These are phyloP conservation scores for Populus ilicifolia DNA, from an alignment of 345 rosid species.

Conservation along the genomic window DNA sequence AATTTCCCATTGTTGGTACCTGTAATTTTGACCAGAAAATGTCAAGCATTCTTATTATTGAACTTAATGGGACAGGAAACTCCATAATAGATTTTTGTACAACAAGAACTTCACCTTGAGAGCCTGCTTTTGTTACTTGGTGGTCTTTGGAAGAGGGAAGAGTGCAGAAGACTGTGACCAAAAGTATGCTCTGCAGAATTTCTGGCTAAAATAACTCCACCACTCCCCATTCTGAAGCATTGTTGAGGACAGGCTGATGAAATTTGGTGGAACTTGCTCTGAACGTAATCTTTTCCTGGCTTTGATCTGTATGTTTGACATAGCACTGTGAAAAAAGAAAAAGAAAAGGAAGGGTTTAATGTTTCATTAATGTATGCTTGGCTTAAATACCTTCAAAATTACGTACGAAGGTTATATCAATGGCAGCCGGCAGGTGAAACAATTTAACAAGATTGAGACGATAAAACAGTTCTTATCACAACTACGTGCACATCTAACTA, in stretches of 20 bases:
- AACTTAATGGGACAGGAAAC: not conserved
- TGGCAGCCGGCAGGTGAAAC: not conserved
- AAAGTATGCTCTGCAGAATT: constrained; percentile 14
- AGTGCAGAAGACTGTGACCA: constrained; percentile 12
- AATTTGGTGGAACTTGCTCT: constrained; percentile 14
- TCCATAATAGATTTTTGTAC: not conserved
- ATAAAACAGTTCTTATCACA: not conserved
- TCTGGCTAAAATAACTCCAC: constrained; percentile 31
- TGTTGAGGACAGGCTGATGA: constrained; percentile 20
- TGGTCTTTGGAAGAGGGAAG: constrained; percentile 20
- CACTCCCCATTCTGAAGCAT: constrained; percentile 42
- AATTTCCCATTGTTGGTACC: constrained; percentile 14
- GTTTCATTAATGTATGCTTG: not conserved
- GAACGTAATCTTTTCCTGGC: constrained; percentile 22
- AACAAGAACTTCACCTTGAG: constrained; percentile 16
- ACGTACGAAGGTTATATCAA: not conserved
- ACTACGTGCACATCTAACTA: no score
- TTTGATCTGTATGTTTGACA: constrained; percentile 21
- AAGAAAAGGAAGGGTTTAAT: not conserved
- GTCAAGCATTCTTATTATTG: not conserved
- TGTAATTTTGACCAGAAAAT: not conserved
- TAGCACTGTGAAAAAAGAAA: constrained; percentile 21
- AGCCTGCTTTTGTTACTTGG: constrained; percentile 18
- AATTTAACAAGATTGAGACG: not conserved
- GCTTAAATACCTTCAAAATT: not conserved